phyloP scores from a whole-genome alignment of 83 land plant species.

The Picea abies region DNA sequence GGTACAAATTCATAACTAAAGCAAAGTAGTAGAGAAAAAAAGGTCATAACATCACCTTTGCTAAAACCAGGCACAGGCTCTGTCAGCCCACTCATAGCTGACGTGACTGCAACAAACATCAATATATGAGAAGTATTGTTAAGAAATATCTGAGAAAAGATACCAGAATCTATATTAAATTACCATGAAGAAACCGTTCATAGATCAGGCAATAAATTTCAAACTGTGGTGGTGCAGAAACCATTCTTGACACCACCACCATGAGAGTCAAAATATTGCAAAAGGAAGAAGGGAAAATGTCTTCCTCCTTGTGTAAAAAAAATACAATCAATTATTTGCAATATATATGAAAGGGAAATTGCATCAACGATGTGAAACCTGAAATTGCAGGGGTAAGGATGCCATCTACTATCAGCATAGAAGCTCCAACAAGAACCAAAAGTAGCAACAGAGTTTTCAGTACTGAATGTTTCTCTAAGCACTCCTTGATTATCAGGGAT shows the following conservation, averaged over 20 bases:
- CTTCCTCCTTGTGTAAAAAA: not conserved
- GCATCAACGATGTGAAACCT: slow-evolving; percentile 39
- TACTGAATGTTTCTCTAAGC: slow-evolving; percentile 52
- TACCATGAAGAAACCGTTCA: not conserved
- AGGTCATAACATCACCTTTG: slow-evolving; percentile 40
- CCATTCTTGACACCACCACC: not conserved
- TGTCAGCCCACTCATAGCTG: slow-evolving; percentile 72
- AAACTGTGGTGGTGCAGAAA: slow-evolving; percentile 1
- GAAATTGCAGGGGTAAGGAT: slow-evolving; percentile 91
- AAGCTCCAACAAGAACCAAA: slow-evolving; percentile 78
- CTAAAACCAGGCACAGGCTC: slow-evolving; percentile 49
- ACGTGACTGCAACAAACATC: slow-evolving; percentile 51
- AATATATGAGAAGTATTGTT: not conserved
- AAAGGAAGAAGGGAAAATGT: not conserved
- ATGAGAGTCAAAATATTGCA: not conserved
- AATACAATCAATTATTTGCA: not conserved
- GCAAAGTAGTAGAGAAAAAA: not conserved
- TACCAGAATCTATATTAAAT: not conserved
- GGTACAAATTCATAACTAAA: not conserved
- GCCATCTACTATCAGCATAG: slow-evolving; percentile 91
- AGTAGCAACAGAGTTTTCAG: slow-evolving; percentile 74
- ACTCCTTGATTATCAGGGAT: slow-evolving; percentile 63
- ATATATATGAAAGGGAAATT: slow-evolving; percentile 2
- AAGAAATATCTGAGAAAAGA: not conserved
- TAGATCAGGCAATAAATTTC: not conserved